Base-by-base conservation (phyloP, 2,329 filamentous ascomycete genomes). In the Coleophoma eucalyptorum region DNA sequence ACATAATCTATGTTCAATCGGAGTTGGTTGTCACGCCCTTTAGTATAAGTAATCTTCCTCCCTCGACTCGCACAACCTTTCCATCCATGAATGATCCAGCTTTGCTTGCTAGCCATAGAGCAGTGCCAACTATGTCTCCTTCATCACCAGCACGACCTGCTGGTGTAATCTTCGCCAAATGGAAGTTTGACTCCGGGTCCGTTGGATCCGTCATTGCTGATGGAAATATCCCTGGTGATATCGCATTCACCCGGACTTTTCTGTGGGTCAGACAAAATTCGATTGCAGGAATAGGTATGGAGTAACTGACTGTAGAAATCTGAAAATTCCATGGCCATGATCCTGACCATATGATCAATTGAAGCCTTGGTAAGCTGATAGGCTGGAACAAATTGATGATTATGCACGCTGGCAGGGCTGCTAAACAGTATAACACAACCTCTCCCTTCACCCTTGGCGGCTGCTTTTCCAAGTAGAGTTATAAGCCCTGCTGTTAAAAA, bases 1-100 rank as follows among this genome's bases (percentile, higher is more conserved):
- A 7, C 10, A 8, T 8, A 6, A 8, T 26, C 26, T 26, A 26
- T 6, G 10, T 26, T 26, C 26, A 26, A 26, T 26, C 26, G 26
- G 26, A 26, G 26, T 26, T 26, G 26, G 26, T 26, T 3, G 26
- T 26, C 26, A 26, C 26, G 26, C 26, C 26, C 10, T 26, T 26
- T 8, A 26, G 26, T 26, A 51, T 34, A 13, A 51, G 26, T 11
- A 46, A 33, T 21, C 48, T 40, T n/a, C 48, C 41, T 13, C 48
- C 48, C 18, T 50, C 48, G 16, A 33, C 19, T 15, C 41, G 48
- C 21, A 47, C 48, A 5, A 47, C 31, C 34, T 50, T 46, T 18
- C 48, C 48, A 50, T 50, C 48, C 41, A 50, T 46, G 34, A 47
- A 50, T 20, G 48, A 32, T 8, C 48, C 48, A 38, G 48, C 48